Percentiles rank a stretch among this genome's conserved stretches.
phyloP scores from a whole-genome alignment of 2,329 filamentous ascomycete species.

The Emergomyces orientalis region DNA sequence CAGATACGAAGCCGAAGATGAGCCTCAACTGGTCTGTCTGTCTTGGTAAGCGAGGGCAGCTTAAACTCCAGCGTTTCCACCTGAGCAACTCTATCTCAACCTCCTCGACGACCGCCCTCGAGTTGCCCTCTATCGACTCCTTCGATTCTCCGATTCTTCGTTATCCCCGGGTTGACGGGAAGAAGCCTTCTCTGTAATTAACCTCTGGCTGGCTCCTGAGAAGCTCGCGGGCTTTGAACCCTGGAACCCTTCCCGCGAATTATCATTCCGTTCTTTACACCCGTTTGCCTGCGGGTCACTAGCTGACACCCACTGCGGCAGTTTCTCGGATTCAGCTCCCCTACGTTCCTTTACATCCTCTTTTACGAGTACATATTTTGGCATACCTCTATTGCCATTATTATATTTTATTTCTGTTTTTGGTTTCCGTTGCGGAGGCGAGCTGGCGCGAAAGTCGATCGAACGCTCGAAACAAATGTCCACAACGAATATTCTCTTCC shows the following conservation, averaged over 20 bases:
- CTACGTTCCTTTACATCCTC: conserved; percentile 4
- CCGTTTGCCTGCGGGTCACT: not conserved
- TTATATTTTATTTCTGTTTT: not conserved
- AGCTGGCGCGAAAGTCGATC: not conserved
- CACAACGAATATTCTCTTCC: conserved; percentile 28
- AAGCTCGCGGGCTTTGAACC: conserved; percentile 14
- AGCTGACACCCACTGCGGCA: not conserved
- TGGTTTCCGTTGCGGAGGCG: not conserved
- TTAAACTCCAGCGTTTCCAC: not conserved
- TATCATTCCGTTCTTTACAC: conserved; percentile 11
- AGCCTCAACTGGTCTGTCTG: not conserved
- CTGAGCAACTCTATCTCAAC: not conserved
- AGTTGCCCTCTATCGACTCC: not conserved
- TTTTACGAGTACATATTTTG: not conserved
- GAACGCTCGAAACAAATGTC: conserved; percentile 30
- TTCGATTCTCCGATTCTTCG: conserved; percentile 13
- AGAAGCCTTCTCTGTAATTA: conserved; percentile 18
- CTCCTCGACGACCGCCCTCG: not conserved
- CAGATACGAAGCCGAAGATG: too few relatives aligned
- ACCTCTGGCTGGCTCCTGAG: conserved; percentile 25
- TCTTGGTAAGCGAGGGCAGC: conserved; percentile 1
- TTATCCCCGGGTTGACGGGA: conserved; percentile 10
- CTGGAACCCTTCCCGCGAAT: conserved; percentile 10
- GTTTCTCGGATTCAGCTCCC: not conserved
- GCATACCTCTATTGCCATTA: not conserved